A percentile compares a stretch with the other conserved stretches of the same genome.
These are phyloP conservation scores for Talaromyces amestolkiae DNA, from an alignment of 2,329 filamentous ascomycete species.

Conservation along the genomic window DNA sequence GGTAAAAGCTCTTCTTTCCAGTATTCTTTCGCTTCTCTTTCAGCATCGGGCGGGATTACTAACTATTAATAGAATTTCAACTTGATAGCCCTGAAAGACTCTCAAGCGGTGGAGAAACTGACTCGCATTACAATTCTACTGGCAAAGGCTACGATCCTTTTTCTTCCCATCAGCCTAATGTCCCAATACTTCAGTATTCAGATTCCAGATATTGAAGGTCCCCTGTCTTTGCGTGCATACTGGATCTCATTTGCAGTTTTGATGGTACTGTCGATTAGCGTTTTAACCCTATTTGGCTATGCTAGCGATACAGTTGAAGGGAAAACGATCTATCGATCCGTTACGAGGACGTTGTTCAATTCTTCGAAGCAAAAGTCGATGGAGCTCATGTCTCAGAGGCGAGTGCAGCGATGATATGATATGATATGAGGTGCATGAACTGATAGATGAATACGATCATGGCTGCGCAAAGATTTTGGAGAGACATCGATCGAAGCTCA, in stretches of 20 bases:
- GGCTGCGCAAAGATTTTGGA: background rate
- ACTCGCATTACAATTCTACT: conserved; percentile 70
- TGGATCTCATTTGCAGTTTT: conserved; percentile 68
- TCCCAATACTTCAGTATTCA: conserved; percentile 71
- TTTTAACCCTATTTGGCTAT: conserved; percentile 57
- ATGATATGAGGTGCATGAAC: background rate
- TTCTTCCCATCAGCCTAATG: conserved; percentile 72
- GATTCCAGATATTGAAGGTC: conserved; percentile 54
- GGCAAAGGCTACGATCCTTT: conserved; percentile 72
- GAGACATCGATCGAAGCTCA: background rate
- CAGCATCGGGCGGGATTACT: background rate
- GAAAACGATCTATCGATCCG: conserved; percentile 50
- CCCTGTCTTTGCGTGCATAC: conserved; percentile 63
- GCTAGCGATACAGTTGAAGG: conserved; percentile 59
- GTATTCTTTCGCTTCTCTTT: background rate
- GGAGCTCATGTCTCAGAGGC: conserved; percentile 19
- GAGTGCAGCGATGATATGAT: background rate
- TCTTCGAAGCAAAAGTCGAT: conserved; percentile 30
- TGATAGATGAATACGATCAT: background rate
- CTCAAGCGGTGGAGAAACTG: conserved; percentile 67
- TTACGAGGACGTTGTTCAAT: conserved; percentile 37
- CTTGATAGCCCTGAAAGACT: conserved; percentile 72
- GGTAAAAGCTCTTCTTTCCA: conserved; percentile 43
- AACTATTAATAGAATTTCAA: conserved; percentile 64
- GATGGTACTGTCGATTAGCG: conserved; percentile 57